A percentile compares a stretch with the other conserved stretches of the same genome.
phyloP scores from a whole-genome alignment of 768 basidiomycete species.

The Tulasnella calospora region DNA sequence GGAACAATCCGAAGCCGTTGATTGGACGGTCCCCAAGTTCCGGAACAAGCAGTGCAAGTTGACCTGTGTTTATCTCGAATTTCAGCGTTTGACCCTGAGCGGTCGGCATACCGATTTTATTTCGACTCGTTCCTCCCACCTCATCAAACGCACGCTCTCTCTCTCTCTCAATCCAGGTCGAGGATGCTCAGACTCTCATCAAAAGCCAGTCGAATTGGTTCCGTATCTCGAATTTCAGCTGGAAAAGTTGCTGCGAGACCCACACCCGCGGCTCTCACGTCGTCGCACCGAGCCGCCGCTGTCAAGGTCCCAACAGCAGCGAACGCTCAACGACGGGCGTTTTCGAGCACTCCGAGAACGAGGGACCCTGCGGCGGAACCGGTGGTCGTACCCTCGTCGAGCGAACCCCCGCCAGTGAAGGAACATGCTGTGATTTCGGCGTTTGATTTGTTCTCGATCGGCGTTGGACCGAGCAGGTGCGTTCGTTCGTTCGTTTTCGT shows the following conservation, averaged over 20 bases:
- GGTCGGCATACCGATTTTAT: not conserved
- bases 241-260: not conserved
- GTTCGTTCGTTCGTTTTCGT: conserved; percentile 30
- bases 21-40: not conserved
- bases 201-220: not conserved
- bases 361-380: not conserved
- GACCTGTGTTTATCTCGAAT: not conserved
- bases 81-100: not conserved
- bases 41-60: not conserved
- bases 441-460: conserved; percentile 89
- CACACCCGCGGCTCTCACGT: not conserved
- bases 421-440: conserved; percentile 91
- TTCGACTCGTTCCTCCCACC: not conserved
- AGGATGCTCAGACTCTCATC: not conserved
- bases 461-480: conserved; percentile 49
- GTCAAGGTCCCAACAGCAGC: not conserved
- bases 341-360: not conserved
- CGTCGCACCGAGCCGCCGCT: not conserved
- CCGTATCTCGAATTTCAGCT: not conserved
- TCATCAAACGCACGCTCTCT: not conserved
- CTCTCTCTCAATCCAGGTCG: not conserved
- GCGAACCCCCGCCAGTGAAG: not conserved
- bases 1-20: not conserved
- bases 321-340: not conserved
- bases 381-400: not conserved